These are phyloP conservation scores for Lentinula boryana DNA, from an alignment of 768 basidiomycete genomes.

Conservation along the genomic window DNA sequence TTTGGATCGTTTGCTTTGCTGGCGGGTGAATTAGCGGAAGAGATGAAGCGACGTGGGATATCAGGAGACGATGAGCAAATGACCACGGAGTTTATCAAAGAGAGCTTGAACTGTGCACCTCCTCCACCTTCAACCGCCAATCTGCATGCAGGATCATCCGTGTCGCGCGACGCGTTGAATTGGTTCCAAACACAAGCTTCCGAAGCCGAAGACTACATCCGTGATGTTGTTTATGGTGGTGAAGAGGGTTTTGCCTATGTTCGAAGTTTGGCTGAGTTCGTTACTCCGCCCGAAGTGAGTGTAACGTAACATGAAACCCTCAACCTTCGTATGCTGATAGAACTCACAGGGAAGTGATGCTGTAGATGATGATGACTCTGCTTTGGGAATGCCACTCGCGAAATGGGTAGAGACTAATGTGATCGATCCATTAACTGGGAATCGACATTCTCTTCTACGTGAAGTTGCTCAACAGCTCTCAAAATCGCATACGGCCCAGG, in stretches of 20 bases:
- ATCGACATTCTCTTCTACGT: conserved; percentile 38
- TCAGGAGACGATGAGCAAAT: conserved; percentile 27
- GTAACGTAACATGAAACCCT: neutral
- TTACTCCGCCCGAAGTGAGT: conserved; percentile 29
- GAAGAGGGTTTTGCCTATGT: conserved; percentile 72
- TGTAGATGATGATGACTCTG: conserved; percentile 24
- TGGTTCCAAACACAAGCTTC: conserved; percentile 44
- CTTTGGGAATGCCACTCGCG: conserved; percentile 32
- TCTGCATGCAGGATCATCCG: conserved; percentile 11
- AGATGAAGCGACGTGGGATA: conserved; percentile 29
- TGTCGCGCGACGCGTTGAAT: conserved; percentile 22
- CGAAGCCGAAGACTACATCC: conserved; percentile 61
- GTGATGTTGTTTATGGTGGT: conserved; percentile 77
- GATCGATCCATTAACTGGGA: conserved; percentile 41
- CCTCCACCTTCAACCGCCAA: conserved; percentile 7
- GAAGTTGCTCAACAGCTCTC: conserved; percentile 30
- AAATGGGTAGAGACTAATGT: conserved; percentile 38
- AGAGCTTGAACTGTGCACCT: conserved; percentile 28
- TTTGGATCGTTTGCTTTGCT: conserved; percentile 58
- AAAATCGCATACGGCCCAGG: neutral
- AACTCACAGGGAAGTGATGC: neutral
- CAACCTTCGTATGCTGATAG: conserved; percentile 5
- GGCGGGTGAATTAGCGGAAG: conserved; percentile 38
- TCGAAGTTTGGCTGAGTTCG: conserved; percentile 71
- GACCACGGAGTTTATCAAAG: conserved; percentile 26